These are phyloP conservation scores for Bacidia gigantensis DNA, from an alignment of 495 filamentous ascomycete genomes.

Conservation along the genomic window DNA sequence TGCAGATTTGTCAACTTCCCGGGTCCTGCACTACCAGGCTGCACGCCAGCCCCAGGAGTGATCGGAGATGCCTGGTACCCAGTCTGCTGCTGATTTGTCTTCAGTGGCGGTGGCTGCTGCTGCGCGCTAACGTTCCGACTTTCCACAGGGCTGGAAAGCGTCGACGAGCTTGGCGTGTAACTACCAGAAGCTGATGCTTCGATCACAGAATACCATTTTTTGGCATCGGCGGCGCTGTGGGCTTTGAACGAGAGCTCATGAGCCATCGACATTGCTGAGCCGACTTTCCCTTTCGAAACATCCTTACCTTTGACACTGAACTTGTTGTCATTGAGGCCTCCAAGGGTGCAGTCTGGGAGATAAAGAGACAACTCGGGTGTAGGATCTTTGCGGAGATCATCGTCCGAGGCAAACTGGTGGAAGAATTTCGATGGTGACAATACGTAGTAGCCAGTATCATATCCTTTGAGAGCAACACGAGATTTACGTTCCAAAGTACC, in stretches of 20 bases:
- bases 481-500: conserved; percentile 78
- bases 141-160: conserved; percentile 24
- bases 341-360: conserved; percentile 78
- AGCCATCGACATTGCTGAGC: conserved; percentile 43
- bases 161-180: conserved; percentile 15
- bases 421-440: conserved; percentile 74
- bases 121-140: conserved; percentile 13
- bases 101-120: conserved; percentile 20
- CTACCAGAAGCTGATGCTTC: conserved; percentile 29
- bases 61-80: conserved; percentile 13
- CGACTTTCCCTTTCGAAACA: conserved; percentile 44
- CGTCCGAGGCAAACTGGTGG: conserved; percentile 91
- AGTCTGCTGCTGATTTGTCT: conserved; percentile 23
- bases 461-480: conserved; percentile 60
- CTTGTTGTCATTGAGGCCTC: conserved; percentile 59
- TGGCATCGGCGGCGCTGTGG: conserved; percentile 55
- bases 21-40: conserved; percentile 1
- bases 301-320: conserved; percentile 96
- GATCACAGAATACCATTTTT: conserved; percentile 72
- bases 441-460: conserved; percentile 73
- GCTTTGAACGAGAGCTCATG: conserved; percentile 62
- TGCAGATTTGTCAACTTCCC: conserved; percentile 1
- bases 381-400: conserved; percentile 71
- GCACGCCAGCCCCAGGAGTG: conserved; percentile 2
- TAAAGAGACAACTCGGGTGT: conserved; percentile 77